Base-by-base conservation (phyloP, 495 filamentous ascomycete genomes). In the Gamarada debralockiae region DNA sequence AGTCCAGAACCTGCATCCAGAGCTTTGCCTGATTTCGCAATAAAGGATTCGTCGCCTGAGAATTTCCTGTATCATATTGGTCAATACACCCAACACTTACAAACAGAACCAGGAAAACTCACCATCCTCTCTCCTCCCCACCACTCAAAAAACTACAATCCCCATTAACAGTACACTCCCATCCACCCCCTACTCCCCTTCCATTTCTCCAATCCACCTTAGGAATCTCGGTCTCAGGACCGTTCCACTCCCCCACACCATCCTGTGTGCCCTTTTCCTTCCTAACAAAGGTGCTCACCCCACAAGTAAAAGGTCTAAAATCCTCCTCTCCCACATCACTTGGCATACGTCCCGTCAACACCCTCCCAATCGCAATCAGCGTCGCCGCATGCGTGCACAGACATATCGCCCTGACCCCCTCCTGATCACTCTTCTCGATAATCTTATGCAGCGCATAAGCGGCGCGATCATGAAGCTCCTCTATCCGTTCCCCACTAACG, bases 121-220 rank as follows among this genome's bases (percentile, higher is more conserved):
- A 92, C 90, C 91, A 97, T 57, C 88, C 88, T 65, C 92, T 76
- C 70, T 97, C 92, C 57, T 90, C 89, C 4, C 93, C 93, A 36
- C 74, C 74, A 24, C 74, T 77, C 62, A 98, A 65, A 70, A 87
- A 89, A 44, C 76, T 80, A 61, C 91, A 96, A 66, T 96, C 89
- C 9, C 89, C 86, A 72, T 95, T 92, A 47, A 77, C 52, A 43
- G 81, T 74, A 64, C 86, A 88, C 18, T 84, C 75, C 93, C 93
- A 98, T 12, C 85, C 87, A 50, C 90, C 89, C 3, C 74, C 73
- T 40, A 95, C 83, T 7, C 86, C 89, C n/a, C 72, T 78, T 0
- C 81, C 83, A 41, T 63, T 68, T 57, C 70, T 73, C 87, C 86
- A 91, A 13, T 69, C 61, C 12, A 74, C 61, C 41, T 56, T 60